A percentile compares a stretch with the other conserved stretches of the same genome.
Evolutionary conservation across 1,139 yeast species (phyloP).

Genomic region (Candida glucosophila): DNA sequence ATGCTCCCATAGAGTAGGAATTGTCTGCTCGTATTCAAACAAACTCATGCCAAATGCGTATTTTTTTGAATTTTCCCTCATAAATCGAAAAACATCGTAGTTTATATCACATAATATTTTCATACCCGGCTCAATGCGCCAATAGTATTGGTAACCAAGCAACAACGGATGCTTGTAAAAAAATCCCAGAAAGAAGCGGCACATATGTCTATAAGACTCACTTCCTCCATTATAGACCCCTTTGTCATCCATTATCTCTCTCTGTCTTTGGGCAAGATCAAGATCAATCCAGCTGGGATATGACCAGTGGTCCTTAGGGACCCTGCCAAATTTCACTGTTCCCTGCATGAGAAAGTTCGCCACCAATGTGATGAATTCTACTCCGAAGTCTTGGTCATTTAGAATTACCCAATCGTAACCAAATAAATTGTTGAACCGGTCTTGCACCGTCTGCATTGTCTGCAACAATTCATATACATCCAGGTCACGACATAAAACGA

Average conservation of each 20-base stretch:
- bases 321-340: constrained; percentile 33
- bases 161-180: constrained; percentile 12
- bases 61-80: constrained; percentile 9
- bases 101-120: constrained; percentile 12
- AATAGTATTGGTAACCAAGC: constrained; percentile 10
- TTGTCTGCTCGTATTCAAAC: constrained; percentile 14
- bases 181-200: constrained; percentile 23
- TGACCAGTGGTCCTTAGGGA: constrained; percentile 44
- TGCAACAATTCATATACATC: constrained; percentile 48
- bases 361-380: constrained; percentile 36
- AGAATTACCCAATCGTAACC: constrained; percentile 76
- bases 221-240: constrained; percentile 31
- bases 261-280: constrained; percentile 10
- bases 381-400: constrained; percentile 51
- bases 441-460: constrained; percentile 56
- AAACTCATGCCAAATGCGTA: constrained; percentile 12
- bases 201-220: constrained; percentile 27
- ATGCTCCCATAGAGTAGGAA: constrained; percentile 13
- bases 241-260: constrained; percentile 13
- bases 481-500: constrained; percentile 59
- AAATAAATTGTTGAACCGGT: constrained; percentile 52
- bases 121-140: constrained; percentile 13
- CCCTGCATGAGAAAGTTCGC: constrained; percentile 36
- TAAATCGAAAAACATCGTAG: constrained; percentile 11
- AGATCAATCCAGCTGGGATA: constrained; percentile 19